A percentile compares a stretch with the other conserved stretches of the same genome.
Evolutionary conservation across 192 early-diverging fungal genomes (phyloP).

Genomic region (Phlyctochytrium bullatum): DNA sequence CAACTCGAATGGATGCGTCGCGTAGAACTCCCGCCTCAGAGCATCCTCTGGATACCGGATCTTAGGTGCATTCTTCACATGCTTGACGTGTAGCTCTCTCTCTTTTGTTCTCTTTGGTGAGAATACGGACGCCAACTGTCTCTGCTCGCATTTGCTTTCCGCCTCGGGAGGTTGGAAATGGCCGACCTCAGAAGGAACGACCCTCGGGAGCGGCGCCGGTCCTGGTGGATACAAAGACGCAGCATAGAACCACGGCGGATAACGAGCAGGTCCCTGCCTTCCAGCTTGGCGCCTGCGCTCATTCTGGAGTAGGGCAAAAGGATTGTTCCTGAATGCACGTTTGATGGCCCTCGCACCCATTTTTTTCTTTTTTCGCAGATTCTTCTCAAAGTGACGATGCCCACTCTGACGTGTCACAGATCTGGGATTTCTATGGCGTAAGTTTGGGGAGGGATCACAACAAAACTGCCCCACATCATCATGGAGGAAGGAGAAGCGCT

Average conservation of each 20-base stretch:
- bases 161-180: slow-evolving; percentile 9
- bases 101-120: neutral
- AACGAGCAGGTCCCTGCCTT: neutral
- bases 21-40: slow-evolving; percentile 82
- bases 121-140: no score
- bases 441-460: no score
- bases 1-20: slow-evolving; percentile 91
- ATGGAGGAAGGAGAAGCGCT: neutral
- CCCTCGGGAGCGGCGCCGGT: slow-evolving; percentile 7
- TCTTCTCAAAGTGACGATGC: no score
- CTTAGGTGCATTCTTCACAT: slow-evolving; percentile 20
- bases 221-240: slow-evolving; percentile 10
- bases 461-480: neutral
- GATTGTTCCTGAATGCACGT: neutral
- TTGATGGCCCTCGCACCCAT: neutral
- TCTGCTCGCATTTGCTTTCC: no score
- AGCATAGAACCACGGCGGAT: slow-evolving; percentile 13
- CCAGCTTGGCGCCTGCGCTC: neutral
- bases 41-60: slow-evolving; percentile 90
- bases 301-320: neutral
- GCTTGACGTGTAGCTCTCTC: neutral
- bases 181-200: slow-evolving; percentile 15
- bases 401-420: no score
- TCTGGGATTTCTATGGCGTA: no score
- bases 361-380: neutral